These are phyloP conservation scores for Nicotiana tomentosiformis DNA, from an alignment of 257 asterid species.

Conservation along the genomic window DNA sequence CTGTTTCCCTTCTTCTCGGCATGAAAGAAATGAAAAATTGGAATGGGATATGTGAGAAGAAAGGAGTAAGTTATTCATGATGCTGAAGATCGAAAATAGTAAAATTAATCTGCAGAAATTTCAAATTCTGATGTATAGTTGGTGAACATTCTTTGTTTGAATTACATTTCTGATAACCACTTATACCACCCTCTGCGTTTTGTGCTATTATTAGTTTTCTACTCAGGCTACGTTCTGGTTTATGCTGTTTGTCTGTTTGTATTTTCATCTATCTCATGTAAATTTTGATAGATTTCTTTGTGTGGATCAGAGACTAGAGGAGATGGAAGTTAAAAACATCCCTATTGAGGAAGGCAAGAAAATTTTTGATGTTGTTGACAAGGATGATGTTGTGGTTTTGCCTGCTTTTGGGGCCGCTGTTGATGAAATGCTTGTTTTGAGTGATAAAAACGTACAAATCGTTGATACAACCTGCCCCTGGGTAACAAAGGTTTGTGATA, in stretches of 20 bases:
- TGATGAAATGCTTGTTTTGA: constrained; percentile 80
- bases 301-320: constrained; percentile 59
- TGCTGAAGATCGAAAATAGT: background rate
- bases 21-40: background rate
- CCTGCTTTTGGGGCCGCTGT: constrained; percentile 99
- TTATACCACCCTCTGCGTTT: background rate
- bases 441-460: constrained; percentile 82
- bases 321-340: constrained; percentile 59
- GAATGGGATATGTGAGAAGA: background rate
- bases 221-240: background rate
- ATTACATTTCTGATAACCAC: background rate
- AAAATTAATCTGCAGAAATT: background rate
- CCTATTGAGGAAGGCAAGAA: constrained; percentile 64
- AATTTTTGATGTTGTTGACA: constrained; percentile 59
- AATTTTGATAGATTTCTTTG: constrained; percentile 9
- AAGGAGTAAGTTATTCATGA: background rate
- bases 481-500: constrained; percentile 76
- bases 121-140: background rate
- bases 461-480: constrained; percentile 99
- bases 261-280: background rate
- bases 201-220: background rate
- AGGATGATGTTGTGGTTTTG: constrained; percentile 84
- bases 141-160: background rate
- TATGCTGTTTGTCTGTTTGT: background rate
- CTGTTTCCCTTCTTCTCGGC: background rate